These are phyloP conservation scores for Dendrobium chrysotoxum DNA, from an alignment of 106 monocot species.

Conservation along the genomic window DNA sequence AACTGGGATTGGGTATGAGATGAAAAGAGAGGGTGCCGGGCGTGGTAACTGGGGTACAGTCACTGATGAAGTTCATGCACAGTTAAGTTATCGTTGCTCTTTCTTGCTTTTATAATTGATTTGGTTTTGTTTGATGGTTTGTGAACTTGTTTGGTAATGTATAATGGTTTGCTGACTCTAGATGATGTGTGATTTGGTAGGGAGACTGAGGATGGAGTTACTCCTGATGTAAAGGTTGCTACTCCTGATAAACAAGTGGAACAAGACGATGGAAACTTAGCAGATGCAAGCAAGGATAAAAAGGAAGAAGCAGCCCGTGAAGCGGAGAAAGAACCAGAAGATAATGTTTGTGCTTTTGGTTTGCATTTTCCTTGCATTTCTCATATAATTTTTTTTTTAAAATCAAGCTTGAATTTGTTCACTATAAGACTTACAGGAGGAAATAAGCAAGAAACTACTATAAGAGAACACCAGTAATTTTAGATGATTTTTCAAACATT, in stretches of 20 bases:
- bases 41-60: slow-evolving; percentile 83
- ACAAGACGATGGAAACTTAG: neutral
- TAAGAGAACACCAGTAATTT: neutral
- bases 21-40: slow-evolving; percentile 75
- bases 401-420: neutral
- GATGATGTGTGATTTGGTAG: neutral
- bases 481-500: neutral
- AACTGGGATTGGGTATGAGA: slow-evolving; percentile 76
- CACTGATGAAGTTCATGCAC: slow-evolving; percentile 45
- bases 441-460: neutral
- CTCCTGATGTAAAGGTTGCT: neutral
- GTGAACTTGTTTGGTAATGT: neutral
- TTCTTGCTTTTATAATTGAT: neutral
- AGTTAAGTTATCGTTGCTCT: slow-evolving; percentile 31
- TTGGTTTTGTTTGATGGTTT: neutral
- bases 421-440: neutral
- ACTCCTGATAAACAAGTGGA: neutral
- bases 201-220: slow-evolving; percentile 6
- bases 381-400: neutral
- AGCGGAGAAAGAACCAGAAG: slow-evolving; percentile 6
- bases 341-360: slow-evolving; percentile 4
- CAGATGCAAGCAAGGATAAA: slow-evolving; percentile 4
- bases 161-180: neutral
- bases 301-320: neutral
- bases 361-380: neutral